Conservation (phyloP, 1,139 yeast species). For the Sugiyamaella paludigena region DNA sequence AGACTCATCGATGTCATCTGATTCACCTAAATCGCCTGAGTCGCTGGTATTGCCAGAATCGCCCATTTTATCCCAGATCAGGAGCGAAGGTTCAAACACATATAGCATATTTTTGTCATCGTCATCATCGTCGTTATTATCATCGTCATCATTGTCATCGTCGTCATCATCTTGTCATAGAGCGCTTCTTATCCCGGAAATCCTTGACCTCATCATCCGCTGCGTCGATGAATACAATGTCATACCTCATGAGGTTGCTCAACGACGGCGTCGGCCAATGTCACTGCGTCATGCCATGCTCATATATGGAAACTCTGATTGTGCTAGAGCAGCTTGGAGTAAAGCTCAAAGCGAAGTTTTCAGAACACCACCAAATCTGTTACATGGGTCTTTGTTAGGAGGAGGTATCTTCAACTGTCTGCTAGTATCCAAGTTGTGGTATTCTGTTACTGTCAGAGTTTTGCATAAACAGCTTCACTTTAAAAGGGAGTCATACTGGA, state of each 20-base stretch:
- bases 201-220: conserved; percentile 57
- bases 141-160: neutral
- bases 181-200: conserved; percentile 76
- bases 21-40: conserved; percentile 2
- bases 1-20: conserved; percentile 1
- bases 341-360: conserved; percentile 29
- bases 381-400: conserved; percentile 10
- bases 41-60: conserved; percentile 7
- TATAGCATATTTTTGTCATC: neutral
- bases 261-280: conserved; percentile 63
- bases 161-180: conserved; percentile 35
- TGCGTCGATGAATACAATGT: conserved; percentile 52
- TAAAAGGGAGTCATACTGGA: conserved; percentile 48
- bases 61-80: neutral
- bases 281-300: conserved; percentile 61
- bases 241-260: conserved; percentile 59
- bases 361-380: neutral
- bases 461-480: conserved; percentile 58
- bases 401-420: conserved; percentile 56
- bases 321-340: conserved; percentile 54
- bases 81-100: neutral
- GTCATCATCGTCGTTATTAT: neutral
- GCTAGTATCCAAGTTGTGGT: conserved; percentile 66
- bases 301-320: conserved; percentile 52
- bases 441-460: conserved; percentile 53